These are phyloP conservation scores for Cornus kousa DNA, from an alignment of 148 eudicot species.

Conservation along the genomic window DNA sequence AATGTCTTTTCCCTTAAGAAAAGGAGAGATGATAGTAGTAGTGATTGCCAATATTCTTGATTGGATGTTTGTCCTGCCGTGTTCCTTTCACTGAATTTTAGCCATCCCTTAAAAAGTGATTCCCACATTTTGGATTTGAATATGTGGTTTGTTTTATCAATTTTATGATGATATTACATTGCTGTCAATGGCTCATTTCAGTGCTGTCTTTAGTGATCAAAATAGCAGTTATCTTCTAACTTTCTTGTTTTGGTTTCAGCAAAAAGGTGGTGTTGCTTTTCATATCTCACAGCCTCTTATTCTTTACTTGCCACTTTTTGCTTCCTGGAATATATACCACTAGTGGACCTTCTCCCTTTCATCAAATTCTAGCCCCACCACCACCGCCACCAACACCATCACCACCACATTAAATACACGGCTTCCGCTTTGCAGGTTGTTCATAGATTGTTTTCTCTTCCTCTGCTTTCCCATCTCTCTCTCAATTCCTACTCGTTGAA, in stretches of 20 bases:
- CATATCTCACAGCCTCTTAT: conserved; percentile 19
- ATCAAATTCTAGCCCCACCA: too few species aligned
- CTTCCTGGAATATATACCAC: conserved; percentile 37
- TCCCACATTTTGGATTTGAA: background rate
- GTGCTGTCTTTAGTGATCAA: background rate
- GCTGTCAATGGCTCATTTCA: background rate
- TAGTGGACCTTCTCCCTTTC: too few species aligned
- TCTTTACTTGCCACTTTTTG: conserved; percentile 31
- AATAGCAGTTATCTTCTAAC: too few species aligned
- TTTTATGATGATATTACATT: too few species aligned
- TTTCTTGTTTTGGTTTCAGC: too few species aligned
- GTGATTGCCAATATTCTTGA: background rate
- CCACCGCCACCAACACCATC: background rate
- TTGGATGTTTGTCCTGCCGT: background rate
- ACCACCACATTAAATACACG: conserved; percentile 8
- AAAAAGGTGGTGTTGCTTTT: background rate
- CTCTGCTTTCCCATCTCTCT: background rate
- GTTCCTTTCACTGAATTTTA: background rate
- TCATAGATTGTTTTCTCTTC: conserved; percentile 7
- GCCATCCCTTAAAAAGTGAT: conserved; percentile 2
- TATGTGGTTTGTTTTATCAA: background rate
- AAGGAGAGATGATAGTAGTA: background rate
- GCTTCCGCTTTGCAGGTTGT: conserved; percentile 1
- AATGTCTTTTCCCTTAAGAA: conserved; percentile 9
- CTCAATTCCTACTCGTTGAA: background rate